A percentile compares a stretch with the other conserved stretches of the same genome.
Conservation (phyloP, 345 rosid genomes). For the Murraya paniculata region DNA sequence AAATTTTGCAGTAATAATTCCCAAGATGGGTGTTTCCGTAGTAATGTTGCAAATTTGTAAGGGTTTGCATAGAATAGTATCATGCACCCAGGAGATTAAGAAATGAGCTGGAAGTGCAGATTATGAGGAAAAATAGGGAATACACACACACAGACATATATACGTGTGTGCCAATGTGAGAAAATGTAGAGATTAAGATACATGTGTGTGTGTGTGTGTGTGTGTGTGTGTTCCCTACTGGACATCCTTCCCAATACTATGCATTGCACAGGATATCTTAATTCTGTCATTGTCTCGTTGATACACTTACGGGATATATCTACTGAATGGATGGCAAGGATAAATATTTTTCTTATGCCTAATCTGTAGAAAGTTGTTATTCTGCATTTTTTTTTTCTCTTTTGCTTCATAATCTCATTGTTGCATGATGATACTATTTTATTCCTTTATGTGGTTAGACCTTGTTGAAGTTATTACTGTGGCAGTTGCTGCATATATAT, state of each 20-base stretch:
- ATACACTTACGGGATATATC: conserved; percentile 8
- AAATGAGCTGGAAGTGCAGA: too few relatives aligned
- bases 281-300: neutral
- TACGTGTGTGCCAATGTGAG: neutral
- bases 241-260: neutral
- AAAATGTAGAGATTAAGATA: neutral
- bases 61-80: too few relatives aligned
- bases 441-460: neutral
- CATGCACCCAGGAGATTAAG: too few relatives aligned
- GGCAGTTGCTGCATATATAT: neutral
- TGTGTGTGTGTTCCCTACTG: neutral
- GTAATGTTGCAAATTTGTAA: neutral
- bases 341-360: neutral
- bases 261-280: neutral
- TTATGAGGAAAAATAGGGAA: too few relatives aligned
- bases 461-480: neutral
- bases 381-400: conserved; percentile 8
- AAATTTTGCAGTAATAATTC: neutral
- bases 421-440: conserved; percentile 1
- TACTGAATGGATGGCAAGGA: neutral
- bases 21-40: neutral
- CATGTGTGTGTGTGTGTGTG: too few relatives aligned
- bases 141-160: too few relatives aligned
- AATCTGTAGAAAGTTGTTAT: neutral
- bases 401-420: conserved; percentile 5